Percentiles rank a stretch among this genome's conserved stretches.
phyloP scores from a whole-genome alignment of 1,284 basidiomycete species.

The Ustilago lituana region DNA sequence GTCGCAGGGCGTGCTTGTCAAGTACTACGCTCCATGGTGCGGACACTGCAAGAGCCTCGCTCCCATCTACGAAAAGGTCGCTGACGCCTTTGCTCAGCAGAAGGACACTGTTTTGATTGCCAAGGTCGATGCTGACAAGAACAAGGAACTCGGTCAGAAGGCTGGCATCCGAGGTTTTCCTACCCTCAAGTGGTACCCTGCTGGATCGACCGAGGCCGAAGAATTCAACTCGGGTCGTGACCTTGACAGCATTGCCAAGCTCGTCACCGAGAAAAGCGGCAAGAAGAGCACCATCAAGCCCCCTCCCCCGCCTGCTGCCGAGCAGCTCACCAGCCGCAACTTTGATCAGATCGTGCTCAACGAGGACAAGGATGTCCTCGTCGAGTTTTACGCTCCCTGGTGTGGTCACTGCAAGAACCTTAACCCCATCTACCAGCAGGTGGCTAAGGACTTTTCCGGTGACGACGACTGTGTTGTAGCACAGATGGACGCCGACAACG shows the following conservation, averaged over 20 bases:
- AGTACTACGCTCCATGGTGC: conserved; percentile 66
- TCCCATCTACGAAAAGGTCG: conserved; percentile 86
- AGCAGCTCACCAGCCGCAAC: conserved; percentile 77
- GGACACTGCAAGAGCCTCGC: conserved; percentile 77
- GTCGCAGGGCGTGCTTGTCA: conserved; percentile 56
- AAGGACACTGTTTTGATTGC: conserved; percentile 84
- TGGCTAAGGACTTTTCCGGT: conserved; percentile 83
- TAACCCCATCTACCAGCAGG: conserved; percentile 90
- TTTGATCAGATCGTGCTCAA: conserved; percentile 86
- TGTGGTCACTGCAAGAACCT: conserved; percentile 87
- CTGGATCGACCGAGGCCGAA: conserved; percentile 71
- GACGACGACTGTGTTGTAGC: conserved; percentile 83
- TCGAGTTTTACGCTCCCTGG: conserved; percentile 96
- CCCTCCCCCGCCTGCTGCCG: conserved; percentile 79
- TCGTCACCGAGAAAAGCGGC: conserved; percentile 79
- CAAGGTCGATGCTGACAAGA: conserved; percentile 91
- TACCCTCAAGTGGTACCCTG: conserved; percentile 89
- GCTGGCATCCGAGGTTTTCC: conserved; percentile 86
- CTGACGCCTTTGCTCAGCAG: conserved; percentile 78
- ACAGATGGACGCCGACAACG: conserved; percentile 88
- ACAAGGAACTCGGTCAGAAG: conserved; percentile 74
- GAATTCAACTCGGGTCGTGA: conserved; percentile 83
- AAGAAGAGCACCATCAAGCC: conserved; percentile 85
- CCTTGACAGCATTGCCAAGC: conserved; percentile 78
- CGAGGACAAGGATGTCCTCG: conserved; percentile 88